phyloP scores from a whole-genome alignment of 495 filamentous ascomycete genomes.

The Penicillium atrosanguineum region DNA sequence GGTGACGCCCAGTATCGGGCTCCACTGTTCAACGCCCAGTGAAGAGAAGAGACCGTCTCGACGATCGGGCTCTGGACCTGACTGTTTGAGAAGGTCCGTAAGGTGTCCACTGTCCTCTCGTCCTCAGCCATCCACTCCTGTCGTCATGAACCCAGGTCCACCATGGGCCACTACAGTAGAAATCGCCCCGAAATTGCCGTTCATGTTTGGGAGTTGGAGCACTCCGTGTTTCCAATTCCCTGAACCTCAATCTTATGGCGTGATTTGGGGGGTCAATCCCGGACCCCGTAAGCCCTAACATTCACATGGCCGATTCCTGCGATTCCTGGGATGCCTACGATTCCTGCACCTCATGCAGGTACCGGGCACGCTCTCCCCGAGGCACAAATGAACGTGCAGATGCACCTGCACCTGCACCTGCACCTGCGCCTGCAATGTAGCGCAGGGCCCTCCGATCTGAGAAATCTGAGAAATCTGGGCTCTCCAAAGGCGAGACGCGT shows the following conservation, averaged over 20 bases:
- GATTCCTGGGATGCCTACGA: not conserved
- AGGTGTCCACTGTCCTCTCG: no score
- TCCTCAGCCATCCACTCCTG: not conserved
- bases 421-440: not conserved
- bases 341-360: not conserved
- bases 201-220: not conserved
- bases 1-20: not conserved
- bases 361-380: not conserved
- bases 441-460: not conserved
- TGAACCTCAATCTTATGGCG: no score
- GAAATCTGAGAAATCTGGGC: no score
- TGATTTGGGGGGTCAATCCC: no score
- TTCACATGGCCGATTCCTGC: not conserved
- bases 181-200: not conserved
- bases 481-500: not conserved
- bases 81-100: constrained; percentile 12
- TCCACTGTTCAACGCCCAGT: not conserved
- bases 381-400: not conserved
- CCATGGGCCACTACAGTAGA: no score
- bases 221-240: not conserved
- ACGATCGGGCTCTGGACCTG: not conserved
- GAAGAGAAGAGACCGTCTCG: not conserved
- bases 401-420: not conserved
- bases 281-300: not conserved
- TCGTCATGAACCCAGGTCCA: not conserved